phyloP scores from a whole-genome alignment of 2,329 filamentous ascomycete genomes.

The Fusarium anguioides region DNA sequence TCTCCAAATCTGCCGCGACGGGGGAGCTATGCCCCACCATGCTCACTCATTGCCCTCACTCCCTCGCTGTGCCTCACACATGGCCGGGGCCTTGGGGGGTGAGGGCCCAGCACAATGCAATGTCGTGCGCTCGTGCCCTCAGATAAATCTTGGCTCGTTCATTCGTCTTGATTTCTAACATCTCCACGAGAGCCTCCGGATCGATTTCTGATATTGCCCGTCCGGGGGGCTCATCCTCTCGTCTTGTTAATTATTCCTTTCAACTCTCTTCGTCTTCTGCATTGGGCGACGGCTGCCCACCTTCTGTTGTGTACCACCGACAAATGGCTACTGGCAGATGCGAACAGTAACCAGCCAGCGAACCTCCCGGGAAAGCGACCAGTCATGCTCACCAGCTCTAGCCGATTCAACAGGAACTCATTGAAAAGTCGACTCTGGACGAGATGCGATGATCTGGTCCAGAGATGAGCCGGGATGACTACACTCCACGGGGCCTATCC shows the following conservation, averaged over 20 bases:
- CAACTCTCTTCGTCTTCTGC: slow-evolving; percentile 30
- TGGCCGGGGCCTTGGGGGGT: slow-evolving; percentile 43
- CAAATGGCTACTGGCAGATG: slow-evolving; percentile 41
- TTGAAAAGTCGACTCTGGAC: slow-evolving; percentile 42
- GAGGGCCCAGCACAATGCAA: slow-evolving; percentile 47
- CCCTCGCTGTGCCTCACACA: slow-evolving; percentile 44
- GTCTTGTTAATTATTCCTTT: slow-evolving; percentile 32
- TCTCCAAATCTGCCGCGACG: slow-evolving; percentile 47
- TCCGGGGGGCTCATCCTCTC: slow-evolving; percentile 34
- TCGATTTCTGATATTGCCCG: slow-evolving; percentile 39
- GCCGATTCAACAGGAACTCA: slow-evolving; percentile 40
- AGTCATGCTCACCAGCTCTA: slow-evolving; percentile 44
- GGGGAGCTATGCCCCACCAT: slow-evolving; percentile 45
- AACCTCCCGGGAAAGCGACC: slow-evolving; percentile 31
- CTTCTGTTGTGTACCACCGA: slow-evolving; percentile 40
- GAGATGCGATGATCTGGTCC: slow-evolving; percentile 47
- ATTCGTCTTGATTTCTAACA: slow-evolving; percentile 44
- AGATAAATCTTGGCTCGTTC: slow-evolving; percentile 47
- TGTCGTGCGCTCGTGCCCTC: slow-evolving; percentile 47
- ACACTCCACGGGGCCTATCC: slow-evolving; percentile 47
- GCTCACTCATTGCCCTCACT: slow-evolving; percentile 43
- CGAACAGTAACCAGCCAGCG: slow-evolving; percentile 38
- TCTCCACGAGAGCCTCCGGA: slow-evolving; percentile 45
- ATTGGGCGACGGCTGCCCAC: slow-evolving; percentile 38
- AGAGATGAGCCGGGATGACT: slow-evolving; percentile 48